A percentile compares a stretch with the other conserved stretches of the same genome.
Evolutionary conservation across 2,329 filamentous ascomycete species (phyloP).

Genomic region (Exophiala sp.): DNA sequence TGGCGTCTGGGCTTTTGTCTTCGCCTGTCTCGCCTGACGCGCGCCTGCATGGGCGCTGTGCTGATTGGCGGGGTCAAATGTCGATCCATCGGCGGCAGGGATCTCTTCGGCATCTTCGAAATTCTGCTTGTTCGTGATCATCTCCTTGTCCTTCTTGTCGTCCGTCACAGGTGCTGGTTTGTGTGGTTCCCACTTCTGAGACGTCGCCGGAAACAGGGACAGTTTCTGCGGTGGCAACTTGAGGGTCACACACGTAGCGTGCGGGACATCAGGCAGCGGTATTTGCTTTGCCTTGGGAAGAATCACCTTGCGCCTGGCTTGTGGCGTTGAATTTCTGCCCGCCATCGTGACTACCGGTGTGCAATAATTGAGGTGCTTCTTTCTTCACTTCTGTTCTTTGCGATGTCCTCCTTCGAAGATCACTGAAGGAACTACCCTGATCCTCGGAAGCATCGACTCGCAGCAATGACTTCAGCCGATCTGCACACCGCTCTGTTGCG

Average conservation of each 20-base stretch:
- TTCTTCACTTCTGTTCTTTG: not conserved
- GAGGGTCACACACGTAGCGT: constrained; percentile 5
- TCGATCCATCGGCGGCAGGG: not conserved
- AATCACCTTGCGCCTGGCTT: not conserved
- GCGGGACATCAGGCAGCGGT: not conserved
- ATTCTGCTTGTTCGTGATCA: not conserved
- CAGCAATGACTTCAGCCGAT: constrained; percentile 45
- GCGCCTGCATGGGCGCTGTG: not conserved
- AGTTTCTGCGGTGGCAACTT: constrained; percentile 1
- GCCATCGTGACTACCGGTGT: not conserved
- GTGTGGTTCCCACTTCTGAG: not conserved
- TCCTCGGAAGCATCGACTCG: constrained; percentile 5
- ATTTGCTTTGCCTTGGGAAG: not conserved
- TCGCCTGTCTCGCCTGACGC: not conserved
- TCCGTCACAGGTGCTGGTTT: not conserved
- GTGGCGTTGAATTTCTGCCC: not conserved
- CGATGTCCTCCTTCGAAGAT: not conserved
- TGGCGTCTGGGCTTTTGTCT: not conserved
- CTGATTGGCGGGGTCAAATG: constrained; percentile 2
- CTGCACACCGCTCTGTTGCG: constrained; percentile 77
- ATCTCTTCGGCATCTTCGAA: not conserved
- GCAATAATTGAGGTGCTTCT: not conserved
- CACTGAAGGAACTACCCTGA: not conserved
- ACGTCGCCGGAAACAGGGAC: not conserved
- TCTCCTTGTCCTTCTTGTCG: not conserved